Percentiles rank a stretch among this genome's conserved stretches.
These are phyloP conservation scores for Phytomonas sp. DNA, from an alignment of 208 protist species.

Conservation along the genomic window DNA sequence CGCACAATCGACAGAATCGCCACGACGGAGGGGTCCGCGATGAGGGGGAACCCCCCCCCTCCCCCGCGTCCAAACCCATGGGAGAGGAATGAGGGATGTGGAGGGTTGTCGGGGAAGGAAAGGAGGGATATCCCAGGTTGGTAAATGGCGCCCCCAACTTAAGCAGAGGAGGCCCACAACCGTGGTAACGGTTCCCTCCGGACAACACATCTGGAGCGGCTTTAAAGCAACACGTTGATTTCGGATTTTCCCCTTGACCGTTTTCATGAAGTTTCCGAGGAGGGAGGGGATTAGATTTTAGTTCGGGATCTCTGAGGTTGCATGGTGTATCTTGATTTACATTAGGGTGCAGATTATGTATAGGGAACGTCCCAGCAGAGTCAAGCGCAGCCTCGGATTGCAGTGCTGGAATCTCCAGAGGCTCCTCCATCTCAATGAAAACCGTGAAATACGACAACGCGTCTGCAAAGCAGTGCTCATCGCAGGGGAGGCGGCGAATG, in stretches of 20 bases:
- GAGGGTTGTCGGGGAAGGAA: too few relatives aligned
- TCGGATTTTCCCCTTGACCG: not conserved
- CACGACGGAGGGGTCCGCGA: not conserved
- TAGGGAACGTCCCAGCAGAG: not conserved
- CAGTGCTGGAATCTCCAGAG: conserved; percentile 9
- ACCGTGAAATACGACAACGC: conserved; percentile 41
- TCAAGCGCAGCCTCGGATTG: not conserved
- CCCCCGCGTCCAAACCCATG: not conserved
- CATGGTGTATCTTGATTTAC: too few relatives aligned
- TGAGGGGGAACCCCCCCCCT: not conserved
- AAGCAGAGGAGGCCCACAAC: not conserved
- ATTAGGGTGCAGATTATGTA: not conserved
- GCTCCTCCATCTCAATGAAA: conserved; percentile 39
- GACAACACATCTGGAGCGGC: not conserved
- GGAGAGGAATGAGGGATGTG: too few relatives aligned
- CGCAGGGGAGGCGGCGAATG: conserved; percentile 20
- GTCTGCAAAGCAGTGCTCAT: conserved; percentile 69
- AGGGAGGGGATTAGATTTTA: not conserved
- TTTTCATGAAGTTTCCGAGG: not conserved
- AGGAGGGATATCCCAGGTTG: too few relatives aligned
- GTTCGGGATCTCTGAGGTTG: too few relatives aligned
- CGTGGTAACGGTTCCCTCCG: not conserved
- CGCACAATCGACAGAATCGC: not conserved
- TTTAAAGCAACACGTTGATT: not conserved
- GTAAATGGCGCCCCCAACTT: not conserved